Evolutionary conservation across 345 rosid species (phyloP).

Genomic region (Hevea brasiliensis): DNA sequence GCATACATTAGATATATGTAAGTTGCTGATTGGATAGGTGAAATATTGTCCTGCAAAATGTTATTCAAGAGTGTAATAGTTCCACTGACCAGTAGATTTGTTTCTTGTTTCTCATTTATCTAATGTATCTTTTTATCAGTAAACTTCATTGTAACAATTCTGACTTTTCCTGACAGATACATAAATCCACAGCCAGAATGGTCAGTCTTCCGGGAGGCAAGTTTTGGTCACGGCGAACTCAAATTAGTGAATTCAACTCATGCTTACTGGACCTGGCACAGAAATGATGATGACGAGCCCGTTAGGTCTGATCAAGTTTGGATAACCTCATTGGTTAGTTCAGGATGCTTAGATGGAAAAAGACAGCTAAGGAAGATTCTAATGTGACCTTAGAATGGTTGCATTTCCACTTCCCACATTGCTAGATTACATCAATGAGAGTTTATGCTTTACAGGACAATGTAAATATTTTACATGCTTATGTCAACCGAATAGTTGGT

Average conservation of each 20-base stretch:
- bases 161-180: constrained; percentile 40
- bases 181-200: constrained; percentile 71
- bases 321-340: constrained; percentile 67
- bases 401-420: background rate
- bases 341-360: constrained; percentile 55
- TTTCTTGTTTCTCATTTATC: background rate
- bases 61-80: too few relatives aligned
- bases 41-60: background rate
- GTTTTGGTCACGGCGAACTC: constrained; percentile 96
- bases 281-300: constrained; percentile 96
- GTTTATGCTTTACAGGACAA: background rate
- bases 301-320: constrained; percentile 77
- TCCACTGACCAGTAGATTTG: background rate
- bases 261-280: constrained; percentile 93
- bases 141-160: background rate
- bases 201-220: constrained; percentile 95
- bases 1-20: background rate
- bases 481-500: background rate
- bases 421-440: background rate
- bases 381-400: constrained; percentile 39
- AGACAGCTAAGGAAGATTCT: constrained; percentile 48
- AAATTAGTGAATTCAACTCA: constrained; percentile 71
- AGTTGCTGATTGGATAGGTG: background rate
- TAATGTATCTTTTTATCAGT: background rate
- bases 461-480: constrained; percentile 1